Evolutionary conservation across 352 stramenopile species (phyloP).

Genomic region (Albugo candida): DNA sequence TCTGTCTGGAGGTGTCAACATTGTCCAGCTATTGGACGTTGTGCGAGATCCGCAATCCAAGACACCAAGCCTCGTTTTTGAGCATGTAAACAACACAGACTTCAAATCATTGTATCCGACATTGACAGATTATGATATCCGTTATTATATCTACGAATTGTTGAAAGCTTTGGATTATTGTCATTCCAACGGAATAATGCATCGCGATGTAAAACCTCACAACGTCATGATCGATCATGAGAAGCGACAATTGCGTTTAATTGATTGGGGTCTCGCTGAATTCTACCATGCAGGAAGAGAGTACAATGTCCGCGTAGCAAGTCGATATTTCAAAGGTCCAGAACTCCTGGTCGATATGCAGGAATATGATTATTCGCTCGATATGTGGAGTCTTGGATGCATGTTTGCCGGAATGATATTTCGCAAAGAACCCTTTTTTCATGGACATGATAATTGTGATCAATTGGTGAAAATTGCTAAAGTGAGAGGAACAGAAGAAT

Average conservation of each 20-base stretch:
- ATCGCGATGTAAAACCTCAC: conserved; percentile 99
- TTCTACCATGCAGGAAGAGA: conserved; percentile 97
- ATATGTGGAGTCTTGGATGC: conserved; percentile 98
- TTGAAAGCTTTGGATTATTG: conserved; percentile 95
- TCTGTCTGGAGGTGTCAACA: conserved; percentile 95
- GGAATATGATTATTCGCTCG: conserved; percentile 99
- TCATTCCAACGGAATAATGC: conserved; percentile 99
- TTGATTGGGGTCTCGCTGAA: conserved; percentile 99
- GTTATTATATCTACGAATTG: conserved; percentile 98
- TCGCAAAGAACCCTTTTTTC: conserved; percentile 98
- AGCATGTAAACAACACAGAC: conserved; percentile 98
- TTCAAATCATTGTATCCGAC: conserved; percentile 99
- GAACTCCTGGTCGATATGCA: conserved; percentile 98
- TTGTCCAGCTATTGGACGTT: conserved; percentile 98
- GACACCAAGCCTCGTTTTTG: conserved; percentile 95
- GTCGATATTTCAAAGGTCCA: conserved; percentile 98
- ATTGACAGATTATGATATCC: conserved; percentile 96
- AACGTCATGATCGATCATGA: conserved; percentile 99
- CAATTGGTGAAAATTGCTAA: conserved; percentile 99
- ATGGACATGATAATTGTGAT: conserved; percentile 99
- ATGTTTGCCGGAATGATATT: conserved; percentile 99
- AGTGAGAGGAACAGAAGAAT: conserved; percentile 93
- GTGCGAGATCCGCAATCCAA: conserved; percentile 96
- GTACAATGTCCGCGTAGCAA: conserved; percentile 99
- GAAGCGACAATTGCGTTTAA: conserved; percentile 92